A percentile compares a stretch with the other conserved stretches of the same genome.
These are phyloP conservation scores for Ramaria rubella DNA, from an alignment of 768 basidiomycete species.

Conservation along the genomic window DNA sequence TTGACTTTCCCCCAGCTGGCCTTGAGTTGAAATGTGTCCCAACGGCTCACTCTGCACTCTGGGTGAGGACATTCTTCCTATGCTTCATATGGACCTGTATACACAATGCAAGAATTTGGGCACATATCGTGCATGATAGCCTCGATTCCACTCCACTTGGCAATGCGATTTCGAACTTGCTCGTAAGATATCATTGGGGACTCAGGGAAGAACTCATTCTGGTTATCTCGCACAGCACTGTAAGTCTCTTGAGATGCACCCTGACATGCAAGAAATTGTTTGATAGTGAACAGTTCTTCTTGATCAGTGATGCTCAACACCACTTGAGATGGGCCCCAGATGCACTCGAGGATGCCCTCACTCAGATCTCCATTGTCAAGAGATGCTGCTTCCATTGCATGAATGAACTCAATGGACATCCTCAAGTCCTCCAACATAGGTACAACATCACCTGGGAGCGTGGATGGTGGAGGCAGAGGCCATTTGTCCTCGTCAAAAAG, in stretches of 20 bases:
- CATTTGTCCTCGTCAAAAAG: too few relatives aligned
- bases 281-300: not conserved
- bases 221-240: not conserved
- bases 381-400: too few relatives aligned
- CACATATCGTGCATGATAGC: constrained; percentile 20
- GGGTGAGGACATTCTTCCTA: constrained; percentile 15
- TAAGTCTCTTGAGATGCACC: not conserved
- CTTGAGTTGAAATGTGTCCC: not conserved
- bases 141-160: constrained; percentile 29
- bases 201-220: not conserved
- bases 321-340: too few relatives aligned
- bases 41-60: constrained; percentile 11
- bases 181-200: not conserved
- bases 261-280: not conserved
- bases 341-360: too few relatives aligned
- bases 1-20: not conserved
- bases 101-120: constrained; percentile 20
- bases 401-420: too few relatives aligned
- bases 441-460: too few relatives aligned
- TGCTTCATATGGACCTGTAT: constrained; percentile 18
- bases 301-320: too few relatives aligned
- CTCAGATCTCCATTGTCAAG: too few relatives aligned
- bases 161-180: constrained; percentile 10
- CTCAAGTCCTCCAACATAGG: too few relatives aligned
- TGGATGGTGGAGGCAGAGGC: too few relatives aligned